These are phyloP conservation scores for Naganishia cerealis DNA, from an alignment of 1,284 basidiomycete genomes.

Conservation along the genomic window DNA sequence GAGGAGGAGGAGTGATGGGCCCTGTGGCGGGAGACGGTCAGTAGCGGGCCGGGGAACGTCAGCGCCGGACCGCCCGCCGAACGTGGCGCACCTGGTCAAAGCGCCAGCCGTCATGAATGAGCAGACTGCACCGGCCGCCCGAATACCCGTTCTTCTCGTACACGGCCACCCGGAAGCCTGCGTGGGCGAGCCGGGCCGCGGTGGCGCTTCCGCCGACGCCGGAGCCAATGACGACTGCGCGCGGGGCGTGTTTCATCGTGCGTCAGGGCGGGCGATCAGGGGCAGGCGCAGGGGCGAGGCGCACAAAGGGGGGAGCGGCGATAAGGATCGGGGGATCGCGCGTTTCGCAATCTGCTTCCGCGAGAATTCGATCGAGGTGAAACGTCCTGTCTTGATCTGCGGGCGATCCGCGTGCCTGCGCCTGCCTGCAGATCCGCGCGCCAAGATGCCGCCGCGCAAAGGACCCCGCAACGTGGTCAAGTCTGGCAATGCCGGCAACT, in stretches of 20 bases:
- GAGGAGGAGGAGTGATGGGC: conserved; percentile 58
- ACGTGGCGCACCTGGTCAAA: background rate
- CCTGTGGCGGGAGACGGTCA: conserved; percentile 48
- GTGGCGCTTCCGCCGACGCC: conserved; percentile 58
- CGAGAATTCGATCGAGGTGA: background rate
- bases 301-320: too few relatives aligned
- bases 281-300: too few relatives aligned
- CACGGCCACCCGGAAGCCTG: conserved; percentile 56
- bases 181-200: conserved; percentile 56
- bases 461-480: conserved; percentile 67
- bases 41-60: background rate
- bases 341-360: too few relatives aligned
- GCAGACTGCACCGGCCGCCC: conserved; percentile 59
- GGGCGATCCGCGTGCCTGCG: background rate
- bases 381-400: background rate
- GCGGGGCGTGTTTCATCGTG: background rate
- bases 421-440: too few relatives aligned
- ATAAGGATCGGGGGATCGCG: too few relatives aligned
- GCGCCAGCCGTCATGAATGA: conserved; percentile 54
- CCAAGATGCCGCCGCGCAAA: conserved; percentile 74
- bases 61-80: background rate
- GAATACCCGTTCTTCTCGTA: conserved; percentile 56
- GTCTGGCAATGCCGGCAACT: conserved; percentile 81
- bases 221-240: conserved; percentile 46
- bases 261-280: background rate